Conservation (phyloP, 345 rosid genomes). For the Capsella bursapastoris region DNA sequence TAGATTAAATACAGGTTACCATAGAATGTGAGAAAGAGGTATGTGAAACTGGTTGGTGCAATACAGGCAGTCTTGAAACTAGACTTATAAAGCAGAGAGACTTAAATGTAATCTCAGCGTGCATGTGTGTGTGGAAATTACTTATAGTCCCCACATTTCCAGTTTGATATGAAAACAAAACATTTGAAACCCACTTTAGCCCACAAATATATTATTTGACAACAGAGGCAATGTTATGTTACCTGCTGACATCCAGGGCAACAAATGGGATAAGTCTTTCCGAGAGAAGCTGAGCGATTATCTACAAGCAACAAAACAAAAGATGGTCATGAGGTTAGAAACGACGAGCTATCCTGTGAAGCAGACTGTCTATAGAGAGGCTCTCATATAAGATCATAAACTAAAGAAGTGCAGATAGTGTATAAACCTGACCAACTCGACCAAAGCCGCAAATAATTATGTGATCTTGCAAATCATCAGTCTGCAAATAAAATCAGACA, state of each 20-base stretch:
- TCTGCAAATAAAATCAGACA: slow-evolving; percentile 57
- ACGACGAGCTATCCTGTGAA: slow-evolving; percentile 16
- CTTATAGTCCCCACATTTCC: background rate
- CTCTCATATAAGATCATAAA: slow-evolving; percentile 25
- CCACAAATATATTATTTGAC: background rate
- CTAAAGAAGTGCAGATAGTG: slow-evolving; percentile 26
- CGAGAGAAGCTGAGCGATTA: slow-evolving; percentile 98
- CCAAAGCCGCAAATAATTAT: slow-evolving; percentile 96
- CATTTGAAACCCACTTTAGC: slow-evolving; percentile 7
- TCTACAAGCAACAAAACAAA: slow-evolving; percentile 56
- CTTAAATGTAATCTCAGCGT: background rate
- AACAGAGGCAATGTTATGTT: slow-evolving; percentile 29
- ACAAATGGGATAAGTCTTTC: slow-evolving; percentile 96
- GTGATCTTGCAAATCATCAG: slow-evolving; percentile 98
- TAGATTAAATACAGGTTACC: slow-evolving; percentile 35
- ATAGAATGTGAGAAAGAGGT: background rate
- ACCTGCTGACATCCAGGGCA: slow-evolving; percentile 97
- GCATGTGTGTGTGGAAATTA: slow-evolving; percentile 10
- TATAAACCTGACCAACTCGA: slow-evolving; percentile 92
- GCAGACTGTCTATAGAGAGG: slow-evolving; percentile 18
- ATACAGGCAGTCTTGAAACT: slow-evolving; percentile 8
- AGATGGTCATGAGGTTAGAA: background rate
- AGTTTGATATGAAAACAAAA: background rate
- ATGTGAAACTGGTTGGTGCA: slow-evolving; percentile 8
- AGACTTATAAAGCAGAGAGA: slow-evolving; percentile 10